phyloP scores from a whole-genome alignment of 2,329 filamentous ascomycete genomes.

The Arthroderma sp. region DNA sequence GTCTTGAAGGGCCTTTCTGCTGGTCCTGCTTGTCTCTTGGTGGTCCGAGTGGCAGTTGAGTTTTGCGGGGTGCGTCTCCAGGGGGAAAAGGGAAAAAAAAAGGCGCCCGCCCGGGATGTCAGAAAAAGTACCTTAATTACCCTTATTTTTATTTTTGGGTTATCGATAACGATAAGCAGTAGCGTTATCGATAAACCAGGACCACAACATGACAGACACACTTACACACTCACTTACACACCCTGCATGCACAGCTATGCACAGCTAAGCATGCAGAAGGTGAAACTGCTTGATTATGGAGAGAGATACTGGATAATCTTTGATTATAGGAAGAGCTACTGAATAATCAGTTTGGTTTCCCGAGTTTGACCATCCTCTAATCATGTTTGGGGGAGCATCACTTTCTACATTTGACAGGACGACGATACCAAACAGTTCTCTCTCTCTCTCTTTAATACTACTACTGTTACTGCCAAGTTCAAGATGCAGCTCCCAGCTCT shows the following conservation, averaged over 20 bases:
- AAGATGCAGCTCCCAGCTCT: neutral
- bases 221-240: neutral
- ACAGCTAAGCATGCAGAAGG: neutral
- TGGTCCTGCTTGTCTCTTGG: neutral
- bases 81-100: neutral
- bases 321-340: too few relatives aligned
- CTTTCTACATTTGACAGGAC: too few relatives aligned
- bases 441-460: neutral
- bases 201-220: neutral
- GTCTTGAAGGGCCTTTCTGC: too few relatives aligned
- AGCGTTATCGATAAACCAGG: neutral
- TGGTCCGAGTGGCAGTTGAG: neutral
- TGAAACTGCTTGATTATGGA: neutral
- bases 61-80: conserved; percentile 5
- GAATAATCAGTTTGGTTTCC: neutral
- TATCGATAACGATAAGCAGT: neutral
- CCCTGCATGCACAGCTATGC: neutral
- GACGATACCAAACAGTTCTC: neutral
- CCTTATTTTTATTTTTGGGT: neutral
- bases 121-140: neutral
- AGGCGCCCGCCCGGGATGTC: neutral
- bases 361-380: neutral
- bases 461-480: too few relatives aligned
- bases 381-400: too few relatives aligned
- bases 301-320: neutral